Evolutionary conservation across 225 moss, liverwort and hornwort species (phyloP).

Genomic region (Anthoceros angustus): DNA sequence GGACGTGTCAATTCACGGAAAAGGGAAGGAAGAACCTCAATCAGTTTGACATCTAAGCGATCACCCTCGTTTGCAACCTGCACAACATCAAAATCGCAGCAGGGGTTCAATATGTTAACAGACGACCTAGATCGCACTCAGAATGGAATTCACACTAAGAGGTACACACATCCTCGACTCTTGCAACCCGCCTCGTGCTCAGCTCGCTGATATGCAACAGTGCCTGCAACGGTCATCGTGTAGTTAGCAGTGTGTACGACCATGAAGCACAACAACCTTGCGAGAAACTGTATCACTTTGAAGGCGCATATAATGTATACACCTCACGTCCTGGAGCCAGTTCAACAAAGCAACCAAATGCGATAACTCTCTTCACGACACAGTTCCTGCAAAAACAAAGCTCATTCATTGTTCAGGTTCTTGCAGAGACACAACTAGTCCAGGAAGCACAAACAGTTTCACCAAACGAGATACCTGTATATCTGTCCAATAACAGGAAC

Average conservation of each 20-base stretch:
- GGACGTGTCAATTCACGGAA: neutral
- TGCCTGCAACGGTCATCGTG: constrained; percentile 33
- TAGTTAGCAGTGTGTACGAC: neutral
- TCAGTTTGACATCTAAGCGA: constrained; percentile 72
- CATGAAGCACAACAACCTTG: neutral
- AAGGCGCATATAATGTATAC: neutral
- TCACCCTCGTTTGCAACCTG: constrained; percentile 90
- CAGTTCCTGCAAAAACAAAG: constrained; percentile 44
- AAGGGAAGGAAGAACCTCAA: constrained; percentile 37
- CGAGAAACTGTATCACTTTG: neutral
- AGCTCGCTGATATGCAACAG: constrained; percentile 88
- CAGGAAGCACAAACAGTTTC: neutral
- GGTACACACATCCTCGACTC: constrained; percentile 75
- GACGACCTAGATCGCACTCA: neutral
- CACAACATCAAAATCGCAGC: constrained; percentile 3
- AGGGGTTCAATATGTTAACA: constrained; percentile 5
- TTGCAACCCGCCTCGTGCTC: constrained; percentile 43
- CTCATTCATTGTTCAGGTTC: neutral
- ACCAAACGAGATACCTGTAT: constrained; percentile 37
- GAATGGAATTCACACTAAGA: neutral
- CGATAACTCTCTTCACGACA: constrained; percentile 58
- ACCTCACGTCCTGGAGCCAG: constrained; percentile 95
- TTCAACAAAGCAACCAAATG: constrained; percentile 95
- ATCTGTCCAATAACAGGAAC: constrained; percentile 64
- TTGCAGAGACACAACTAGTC: neutral